A percentile compares a stretch with the other conserved stretches of the same genome.
Evolutionary conservation across 2,329 filamentous ascomycete genomes (phyloP).

Genomic region (Trichophyton equinum): DNA sequence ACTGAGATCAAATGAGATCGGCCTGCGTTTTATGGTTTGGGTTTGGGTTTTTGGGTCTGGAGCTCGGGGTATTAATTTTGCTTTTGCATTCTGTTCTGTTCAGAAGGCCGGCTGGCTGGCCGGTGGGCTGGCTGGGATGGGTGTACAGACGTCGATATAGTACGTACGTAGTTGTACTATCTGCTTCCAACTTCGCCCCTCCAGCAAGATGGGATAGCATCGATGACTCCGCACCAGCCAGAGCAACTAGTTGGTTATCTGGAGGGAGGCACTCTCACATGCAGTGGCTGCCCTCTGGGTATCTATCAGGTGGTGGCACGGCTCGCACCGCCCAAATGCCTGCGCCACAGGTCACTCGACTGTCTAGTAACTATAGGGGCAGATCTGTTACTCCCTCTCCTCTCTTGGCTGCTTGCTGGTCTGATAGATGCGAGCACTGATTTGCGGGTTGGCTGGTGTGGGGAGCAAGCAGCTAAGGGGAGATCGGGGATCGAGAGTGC

Average conservation of each 20-base stretch:
- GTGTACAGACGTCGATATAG: background rate
- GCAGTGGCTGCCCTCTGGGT: background rate
- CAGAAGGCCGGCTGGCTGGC: too few relatives aligned
- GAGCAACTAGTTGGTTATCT: too few relatives aligned
- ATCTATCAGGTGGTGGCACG: too few relatives aligned
- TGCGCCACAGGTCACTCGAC: conserved; percentile 1
- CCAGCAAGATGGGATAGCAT: background rate
- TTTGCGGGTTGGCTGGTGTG: background rate
- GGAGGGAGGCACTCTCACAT: background rate
- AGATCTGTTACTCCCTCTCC: background rate
- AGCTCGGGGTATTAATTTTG: background rate
- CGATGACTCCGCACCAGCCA: too few relatives aligned
- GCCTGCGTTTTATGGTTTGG: background rate
- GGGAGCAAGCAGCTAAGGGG: background rate
- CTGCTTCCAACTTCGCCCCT: background rate
- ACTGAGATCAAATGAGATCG: background rate
- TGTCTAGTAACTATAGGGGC: background rate
- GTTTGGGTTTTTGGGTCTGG: background rate
- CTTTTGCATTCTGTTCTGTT: too few relatives aligned
- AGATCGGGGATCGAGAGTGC: background rate
- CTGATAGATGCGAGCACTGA: background rate
- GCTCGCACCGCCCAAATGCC: background rate
- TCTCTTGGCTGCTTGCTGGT: background rate
- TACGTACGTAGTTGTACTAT: too few relatives aligned
- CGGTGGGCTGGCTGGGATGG: background rate